phyloP scores from a whole-genome alignment of 2,329 filamentous ascomycete species.

The Fusarium lyarnte region DNA sequence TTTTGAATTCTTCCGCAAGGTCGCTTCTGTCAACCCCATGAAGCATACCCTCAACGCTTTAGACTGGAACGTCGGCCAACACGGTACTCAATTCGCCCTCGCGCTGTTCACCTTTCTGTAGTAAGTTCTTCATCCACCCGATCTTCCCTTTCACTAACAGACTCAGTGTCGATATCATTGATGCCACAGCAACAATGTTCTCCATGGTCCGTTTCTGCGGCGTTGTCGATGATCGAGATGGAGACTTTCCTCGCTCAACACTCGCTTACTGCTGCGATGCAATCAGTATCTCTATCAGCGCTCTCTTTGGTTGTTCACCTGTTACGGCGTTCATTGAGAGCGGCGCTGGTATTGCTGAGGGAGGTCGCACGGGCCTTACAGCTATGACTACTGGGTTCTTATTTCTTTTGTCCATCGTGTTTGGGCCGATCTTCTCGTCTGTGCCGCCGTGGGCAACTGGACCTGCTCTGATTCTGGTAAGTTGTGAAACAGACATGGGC shows the following conservation, averaged over 20 bases:
- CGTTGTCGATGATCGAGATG: constrained; percentile 66
- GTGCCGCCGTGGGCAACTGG: constrained; percentile 81
- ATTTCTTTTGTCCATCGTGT: constrained; percentile 75
- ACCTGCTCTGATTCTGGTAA: constrained; percentile 73
- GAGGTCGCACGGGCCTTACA: constrained; percentile 74
- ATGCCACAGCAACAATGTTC: constrained; percentile 76
- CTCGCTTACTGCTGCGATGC: constrained; percentile 77
- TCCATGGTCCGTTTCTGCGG: constrained; percentile 77
- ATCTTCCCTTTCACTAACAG: neutral
- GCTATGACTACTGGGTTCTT: constrained; percentile 71
- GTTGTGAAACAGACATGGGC: rapidly evolving
- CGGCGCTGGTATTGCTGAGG: constrained; percentile 75
- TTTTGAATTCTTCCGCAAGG: constrained; percentile 84
- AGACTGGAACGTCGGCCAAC: constrained; percentile 72
- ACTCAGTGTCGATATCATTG: constrained; percentile 71
- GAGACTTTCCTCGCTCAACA: constrained; percentile 82
- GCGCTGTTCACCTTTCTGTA: constrained; percentile 79
- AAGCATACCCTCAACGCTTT: constrained; percentile 70
- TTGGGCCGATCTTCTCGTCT: constrained; percentile 75
- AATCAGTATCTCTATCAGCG: constrained; percentile 71
- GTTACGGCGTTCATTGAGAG: constrained; percentile 77
- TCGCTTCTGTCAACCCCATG: constrained; percentile 81
- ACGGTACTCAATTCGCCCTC: constrained; percentile 76
- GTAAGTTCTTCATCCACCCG: neutral
- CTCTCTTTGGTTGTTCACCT: constrained; percentile 71